These are phyloP conservation scores for Carex littledalei DNA, from an alignment of 176 grass and related monocot genomes.

Conservation along the genomic window DNA sequence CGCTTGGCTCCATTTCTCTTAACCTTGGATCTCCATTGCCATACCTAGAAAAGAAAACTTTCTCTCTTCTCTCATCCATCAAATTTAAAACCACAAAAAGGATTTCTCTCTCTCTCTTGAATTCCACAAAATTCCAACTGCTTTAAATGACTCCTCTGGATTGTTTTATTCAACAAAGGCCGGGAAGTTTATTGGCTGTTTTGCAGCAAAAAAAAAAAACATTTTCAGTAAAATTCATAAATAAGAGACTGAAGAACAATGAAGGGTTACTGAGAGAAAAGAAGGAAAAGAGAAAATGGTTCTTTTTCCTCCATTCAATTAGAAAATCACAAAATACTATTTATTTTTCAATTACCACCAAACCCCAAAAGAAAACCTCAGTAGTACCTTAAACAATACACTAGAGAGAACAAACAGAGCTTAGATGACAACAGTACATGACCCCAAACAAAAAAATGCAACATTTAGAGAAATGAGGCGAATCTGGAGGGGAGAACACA, in stretches of 20 bases:
- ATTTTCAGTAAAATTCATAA: not conserved
- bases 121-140: not conserved
- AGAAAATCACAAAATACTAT: not conserved
- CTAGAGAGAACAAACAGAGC: not conserved
- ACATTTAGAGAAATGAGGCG: not conserved
- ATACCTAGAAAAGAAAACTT: not conserved
- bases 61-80: slow-evolving; percentile 19
- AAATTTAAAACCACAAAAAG: slow-evolving; percentile 4
- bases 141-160: not conserved
- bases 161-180: not conserved
- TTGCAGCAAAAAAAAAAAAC: slow-evolving; percentile 18
- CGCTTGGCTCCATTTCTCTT: not conserved
- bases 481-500: not conserved
- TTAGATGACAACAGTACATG: not conserved
- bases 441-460: not conserved
- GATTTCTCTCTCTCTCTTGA: slow-evolving; percentile 1
- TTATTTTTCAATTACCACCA: not conserved
- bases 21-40: slow-evolving; percentile 1
- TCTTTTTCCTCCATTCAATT: not conserved
- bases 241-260: not conserved
- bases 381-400: not conserved
- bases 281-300: not conserved
- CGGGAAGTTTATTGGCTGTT: slow-evolving; percentile 2
- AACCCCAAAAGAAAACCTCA: not conserved
- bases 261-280: not conserved